These are phyloP conservation scores for Kwoniella newhampshirensis DNA, from an alignment of 768 basidiomycete species.

Conservation along the genomic window DNA sequence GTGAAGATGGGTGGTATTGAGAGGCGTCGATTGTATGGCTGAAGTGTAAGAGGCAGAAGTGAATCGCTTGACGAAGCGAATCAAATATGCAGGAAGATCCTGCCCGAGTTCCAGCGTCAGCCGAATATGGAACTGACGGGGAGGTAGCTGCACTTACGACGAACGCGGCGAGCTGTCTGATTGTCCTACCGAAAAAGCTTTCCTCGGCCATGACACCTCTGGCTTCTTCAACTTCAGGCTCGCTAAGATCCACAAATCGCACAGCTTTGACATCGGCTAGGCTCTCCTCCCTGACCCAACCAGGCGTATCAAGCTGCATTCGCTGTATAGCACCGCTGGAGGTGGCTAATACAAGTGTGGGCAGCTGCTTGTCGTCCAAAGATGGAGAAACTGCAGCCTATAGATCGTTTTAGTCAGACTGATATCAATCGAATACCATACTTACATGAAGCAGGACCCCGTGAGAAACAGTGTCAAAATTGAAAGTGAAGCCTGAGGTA, in stretches of 20 bases:
- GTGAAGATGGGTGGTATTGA: slow-evolving; percentile 55
- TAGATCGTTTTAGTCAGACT: background rate
- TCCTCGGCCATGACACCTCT: slow-evolving; percentile 47
- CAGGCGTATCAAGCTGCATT: slow-evolving; percentile 64
- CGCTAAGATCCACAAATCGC: slow-evolving; percentile 76
- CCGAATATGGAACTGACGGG: no score
- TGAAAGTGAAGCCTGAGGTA: slow-evolving; percentile 58
- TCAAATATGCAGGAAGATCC: slow-evolving; percentile 70
- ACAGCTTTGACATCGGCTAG: slow-evolving; percentile 65
- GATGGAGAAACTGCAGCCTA: slow-evolving; percentile 29
- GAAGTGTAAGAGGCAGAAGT: slow-evolving; percentile 52
- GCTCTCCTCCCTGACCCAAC: slow-evolving; percentile 81
- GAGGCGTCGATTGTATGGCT: slow-evolving; percentile 41
- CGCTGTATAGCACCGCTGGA: slow-evolving; percentile 75
- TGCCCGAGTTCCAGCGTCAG: slow-evolving; percentile 43
- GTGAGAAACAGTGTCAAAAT: slow-evolving; percentile 66
- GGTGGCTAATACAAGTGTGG: slow-evolving; percentile 59
- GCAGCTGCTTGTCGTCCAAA: slow-evolving; percentile 24
- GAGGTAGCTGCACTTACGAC: slow-evolving; percentile 42
- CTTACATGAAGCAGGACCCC: slow-evolving; percentile 69
- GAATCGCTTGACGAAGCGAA: slow-evolving; percentile 70
- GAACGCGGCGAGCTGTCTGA: slow-evolving; percentile 45
- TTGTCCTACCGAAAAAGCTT: slow-evolving; percentile 31
- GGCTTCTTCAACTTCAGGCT: slow-evolving; percentile 56
- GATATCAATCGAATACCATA: background rate